Evolutionary conservation across 192 early-diverging fungal genomes (phyloP), one percentile per base, ranked within the genome.

Genomic region (Funneliformis mosseae): DNA sequence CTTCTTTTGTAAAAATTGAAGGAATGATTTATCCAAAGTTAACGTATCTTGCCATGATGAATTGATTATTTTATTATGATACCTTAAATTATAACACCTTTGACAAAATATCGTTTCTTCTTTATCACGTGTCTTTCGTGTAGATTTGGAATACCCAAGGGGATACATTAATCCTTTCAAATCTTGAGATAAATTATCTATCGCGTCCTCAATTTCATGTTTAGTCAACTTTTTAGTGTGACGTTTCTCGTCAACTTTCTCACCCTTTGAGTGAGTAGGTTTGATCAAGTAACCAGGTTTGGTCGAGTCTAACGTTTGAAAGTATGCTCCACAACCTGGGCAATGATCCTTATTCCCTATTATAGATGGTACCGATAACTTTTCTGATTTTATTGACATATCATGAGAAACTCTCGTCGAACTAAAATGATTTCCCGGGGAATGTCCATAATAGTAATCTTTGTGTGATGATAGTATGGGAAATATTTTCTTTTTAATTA

Each of bases 271-370:
- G 11, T 25, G 33, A 48, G 41, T 38, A 28, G 45, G 43, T 21
- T 48, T 68, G 6, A 86, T 84, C 21, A 91, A 50, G 68, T 86
- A 93, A 12, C 92, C 92, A 11, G 91, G 87, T 14, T 85, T 80
- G 10, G 46, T 61, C 0, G 75, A 25, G 38, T 87, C 79, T 4
- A 81, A 79, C 6, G 80, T 84, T 83, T 93, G 92, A 39, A 93
- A 91, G n/a, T 80, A 84, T 23, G 92, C 91, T 5, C 92, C 92
- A 73, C 92, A 93, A 0, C 91, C 91, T 42, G 92, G 89, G 77
- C 92, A 93, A 73, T 88, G 82, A 77, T 25, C 66, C 7, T 5
- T 55, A 55, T 55, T 21, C 21, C 21, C 50, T 21, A 55, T 55
- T 21, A 18, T 55, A 21, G 50, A n/a, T 55, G 18, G 18, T 55